Percentiles rank a stretch among this genome's conserved stretches.
Conservation (phyloP, 73 alveolate genomes). For the Tetrahymena malaccensis region DNA sequence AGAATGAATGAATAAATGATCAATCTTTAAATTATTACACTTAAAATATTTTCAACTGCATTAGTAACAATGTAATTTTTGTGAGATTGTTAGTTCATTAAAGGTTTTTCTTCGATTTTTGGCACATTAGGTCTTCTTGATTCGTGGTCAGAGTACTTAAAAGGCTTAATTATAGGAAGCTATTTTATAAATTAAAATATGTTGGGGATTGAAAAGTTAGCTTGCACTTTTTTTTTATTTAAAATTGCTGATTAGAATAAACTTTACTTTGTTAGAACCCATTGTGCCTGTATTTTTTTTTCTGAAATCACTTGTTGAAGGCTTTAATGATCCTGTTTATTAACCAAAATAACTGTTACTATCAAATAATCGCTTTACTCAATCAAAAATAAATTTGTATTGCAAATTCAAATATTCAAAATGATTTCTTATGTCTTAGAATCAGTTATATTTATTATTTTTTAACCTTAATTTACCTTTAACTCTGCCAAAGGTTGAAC, state of each 20-base stretch:
- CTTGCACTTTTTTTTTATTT: not conserved
- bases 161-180: constrained; percentile 19
- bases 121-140: constrained; percentile 87
- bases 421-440: not conserved
- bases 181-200: not conserved
- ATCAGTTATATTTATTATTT: not conserved
- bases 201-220: not conserved
- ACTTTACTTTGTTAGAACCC: constrained; percentile 8
- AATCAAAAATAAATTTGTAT: not conserved
- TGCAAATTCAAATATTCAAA: not conserved
- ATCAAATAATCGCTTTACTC: not conserved
- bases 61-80: constrained; percentile 91
- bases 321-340: constrained; percentile 41
- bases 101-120: constrained; percentile 85
- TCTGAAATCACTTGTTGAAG: constrained; percentile 52
- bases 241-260: not conserved
- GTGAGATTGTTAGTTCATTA: constrained; percentile 81
- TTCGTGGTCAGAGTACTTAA: not conserved
- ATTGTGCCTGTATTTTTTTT: constrained; percentile 70
- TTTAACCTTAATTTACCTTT: not conserved
- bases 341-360: not conserved
- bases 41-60: constrained; percentile 95
- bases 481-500: constrained; percentile 67
- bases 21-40: not conserved
- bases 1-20: not conserved